Evolutionary conservation across 2,329 filamentous ascomycete species (phyloP), one percentile per base, ranked within the genome.

Genomic region (Xylariaceae sp.): DNA sequence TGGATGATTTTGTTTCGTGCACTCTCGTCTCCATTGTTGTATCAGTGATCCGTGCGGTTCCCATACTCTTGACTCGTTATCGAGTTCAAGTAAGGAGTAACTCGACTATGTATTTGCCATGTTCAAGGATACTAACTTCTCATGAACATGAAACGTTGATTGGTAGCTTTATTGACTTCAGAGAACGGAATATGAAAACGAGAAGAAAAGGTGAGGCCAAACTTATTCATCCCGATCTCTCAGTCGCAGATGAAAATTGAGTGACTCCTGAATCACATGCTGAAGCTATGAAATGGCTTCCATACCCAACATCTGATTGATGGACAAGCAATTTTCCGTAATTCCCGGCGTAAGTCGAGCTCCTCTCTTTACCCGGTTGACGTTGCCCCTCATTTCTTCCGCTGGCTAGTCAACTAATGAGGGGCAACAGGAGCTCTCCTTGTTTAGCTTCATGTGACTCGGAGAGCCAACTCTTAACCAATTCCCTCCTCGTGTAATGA

Each of bases 311-410:
- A 30, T 59, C 37, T 60, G 58, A 64, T 64, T 64, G 58, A 64
- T 62, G 60, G 62, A 64, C 39, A 55, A 41, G 49, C 47, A 51
- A 64, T 64, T 62, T 53, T 64, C 62, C 62, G 62, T 48, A 34
- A n/a, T 47, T 48, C 34, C 23, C 9, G 34, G 37, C 49, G 18
- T 39, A 55, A 55, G 50, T 54, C 39, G 35, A 17, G 18, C 4
- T 6, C 18, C 56, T 53, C 11, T 37, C 15, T 58, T 63, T 61
- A 63, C 53, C 61, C 61, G 60, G 37, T 49, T 41, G 18, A 18
- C 15, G 65, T 58, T 72, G 65, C 71, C 72, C 72, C 71, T 73
- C 72, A 74, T 73, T 74, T 73, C 65, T 70, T 74, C 72, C 73
- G 71, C 71, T 63, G 56, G 65, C 56, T 65, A 60, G 52, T 71